phyloP scores from a whole-genome alignment of 345 rosid species.

The Melaleuca alternifolia region DNA sequence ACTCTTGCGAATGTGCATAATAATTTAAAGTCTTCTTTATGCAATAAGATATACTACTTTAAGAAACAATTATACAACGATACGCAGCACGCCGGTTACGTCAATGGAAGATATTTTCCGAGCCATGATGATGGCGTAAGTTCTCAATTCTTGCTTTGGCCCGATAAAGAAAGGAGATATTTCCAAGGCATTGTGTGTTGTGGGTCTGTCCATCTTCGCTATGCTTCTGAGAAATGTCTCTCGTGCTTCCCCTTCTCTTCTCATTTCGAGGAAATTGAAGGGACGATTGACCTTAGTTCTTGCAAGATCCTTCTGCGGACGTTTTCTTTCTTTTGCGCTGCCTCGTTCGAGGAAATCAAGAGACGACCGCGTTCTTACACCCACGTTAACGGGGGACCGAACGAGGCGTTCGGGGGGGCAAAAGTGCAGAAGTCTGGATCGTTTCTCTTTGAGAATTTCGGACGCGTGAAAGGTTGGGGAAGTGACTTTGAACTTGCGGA shows the following conservation, averaged over 20 bases:
- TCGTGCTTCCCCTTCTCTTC: not conserved
- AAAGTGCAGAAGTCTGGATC: not conserved
- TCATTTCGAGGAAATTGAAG: not conserved
- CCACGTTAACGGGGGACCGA: not conserved
- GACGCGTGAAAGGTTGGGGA: too few species aligned
- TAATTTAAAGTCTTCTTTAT: not conserved
- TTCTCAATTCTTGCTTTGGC: not conserved
- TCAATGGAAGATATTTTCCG: not conserved
- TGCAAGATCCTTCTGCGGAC: not conserved
- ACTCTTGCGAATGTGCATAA: not conserved
- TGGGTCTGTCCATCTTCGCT: not conserved
- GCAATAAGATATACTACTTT: not conserved
- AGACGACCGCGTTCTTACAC: not conserved
- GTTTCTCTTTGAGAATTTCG: not conserved
- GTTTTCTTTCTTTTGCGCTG: not conserved
- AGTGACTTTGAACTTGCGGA: too few species aligned
- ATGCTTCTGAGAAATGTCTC: not conserved
- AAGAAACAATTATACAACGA: too few species aligned
- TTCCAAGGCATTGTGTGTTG: not conserved
- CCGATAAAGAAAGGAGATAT: not conserved
- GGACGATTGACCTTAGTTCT: not conserved
- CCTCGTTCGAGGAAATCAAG: not conserved
- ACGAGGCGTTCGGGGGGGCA: not conserved
- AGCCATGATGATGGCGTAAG: not conserved
- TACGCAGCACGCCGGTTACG: not conserved